A percentile compares a stretch with the other conserved stretches of the same genome.
Evolutionary conservation across 169 alveolate species (phyloP).

Genomic region (Plasmodium falciparum): DNA sequence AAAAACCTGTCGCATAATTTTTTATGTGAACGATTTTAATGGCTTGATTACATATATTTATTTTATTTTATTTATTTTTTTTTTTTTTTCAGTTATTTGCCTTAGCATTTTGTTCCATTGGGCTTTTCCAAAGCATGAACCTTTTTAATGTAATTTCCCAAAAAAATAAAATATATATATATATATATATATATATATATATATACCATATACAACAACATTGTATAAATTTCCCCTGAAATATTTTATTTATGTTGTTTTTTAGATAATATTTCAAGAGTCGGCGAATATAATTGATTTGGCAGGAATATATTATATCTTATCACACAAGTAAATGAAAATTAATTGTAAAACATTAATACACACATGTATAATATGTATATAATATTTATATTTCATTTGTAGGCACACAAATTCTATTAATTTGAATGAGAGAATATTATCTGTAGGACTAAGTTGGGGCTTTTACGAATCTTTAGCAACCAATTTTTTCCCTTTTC

Average conservation of each 20-base stretch:
- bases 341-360: background rate
- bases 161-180: background rate
- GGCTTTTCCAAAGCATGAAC: slow-evolving; percentile 57
- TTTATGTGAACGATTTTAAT: background rate
- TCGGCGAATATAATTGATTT: slow-evolving; percentile 40
- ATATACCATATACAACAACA: background rate
- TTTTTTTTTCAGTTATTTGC: slow-evolving; percentile 28
- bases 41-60: too few species aligned
- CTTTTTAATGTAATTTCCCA: slow-evolving; percentile 32
- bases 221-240: background rate
- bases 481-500: slow-evolving; percentile 64
- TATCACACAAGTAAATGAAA: slow-evolving; percentile 40
- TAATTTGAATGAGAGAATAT: slow-evolving; percentile 48
- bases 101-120: slow-evolving; percentile 52
- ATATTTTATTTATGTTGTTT: background rate
- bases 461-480: slow-evolving; percentile 69
- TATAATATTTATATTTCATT: background rate
- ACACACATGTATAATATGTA: background rate
- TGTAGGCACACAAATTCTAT: slow-evolving; percentile 45
- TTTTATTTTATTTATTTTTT: background rate
- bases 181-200: slow-evolving; percentile 5
- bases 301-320: slow-evolving; percentile 51
- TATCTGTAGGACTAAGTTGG: slow-evolving; percentile 74
- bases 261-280: slow-evolving; percentile 64
- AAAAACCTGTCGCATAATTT: background rate